Conservation (phyloP, 345 rosid genomes). For the Citrus unshiu region DNA sequence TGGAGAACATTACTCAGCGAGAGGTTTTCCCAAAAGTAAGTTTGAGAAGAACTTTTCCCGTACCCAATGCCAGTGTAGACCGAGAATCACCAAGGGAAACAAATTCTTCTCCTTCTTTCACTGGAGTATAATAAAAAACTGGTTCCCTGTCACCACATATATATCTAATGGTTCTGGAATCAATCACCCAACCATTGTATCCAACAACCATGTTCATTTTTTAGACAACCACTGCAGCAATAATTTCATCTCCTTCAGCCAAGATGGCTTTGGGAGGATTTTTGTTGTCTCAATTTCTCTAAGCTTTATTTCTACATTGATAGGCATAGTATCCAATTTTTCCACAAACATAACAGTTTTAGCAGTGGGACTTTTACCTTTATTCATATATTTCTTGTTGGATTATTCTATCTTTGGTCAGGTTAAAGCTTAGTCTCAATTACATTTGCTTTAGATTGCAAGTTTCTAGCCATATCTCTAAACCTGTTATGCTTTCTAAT, state of each 20-base stretch:
- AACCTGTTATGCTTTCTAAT: no score
- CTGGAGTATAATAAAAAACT: no score
- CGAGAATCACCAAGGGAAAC: background rate
- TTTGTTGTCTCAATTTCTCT: background rate
- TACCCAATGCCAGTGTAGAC: background rate
- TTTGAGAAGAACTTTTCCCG: background rate
- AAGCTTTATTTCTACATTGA: no score
- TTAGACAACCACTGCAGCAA: background rate
- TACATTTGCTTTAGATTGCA: no score
- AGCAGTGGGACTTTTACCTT: no score
- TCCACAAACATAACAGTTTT: no score
- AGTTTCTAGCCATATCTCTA: no score
- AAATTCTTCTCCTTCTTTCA: background rate
- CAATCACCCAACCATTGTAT: background rate
- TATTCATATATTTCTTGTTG: no score
- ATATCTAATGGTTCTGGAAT: background rate
- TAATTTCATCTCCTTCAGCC: background rate
- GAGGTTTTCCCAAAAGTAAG: background rate
- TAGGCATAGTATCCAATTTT: no score
- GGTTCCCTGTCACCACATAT: background rate
- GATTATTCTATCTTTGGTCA: no score
- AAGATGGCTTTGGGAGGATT: background rate
- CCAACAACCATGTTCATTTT: background rate
- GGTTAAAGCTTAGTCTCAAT: no score
- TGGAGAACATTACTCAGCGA: background rate